Percentiles rank a stretch among this genome's conserved stretches.
Conservation (phyloP, 768 basidiomycete species). For the Tricholoma hemisulphureum region DNA sequence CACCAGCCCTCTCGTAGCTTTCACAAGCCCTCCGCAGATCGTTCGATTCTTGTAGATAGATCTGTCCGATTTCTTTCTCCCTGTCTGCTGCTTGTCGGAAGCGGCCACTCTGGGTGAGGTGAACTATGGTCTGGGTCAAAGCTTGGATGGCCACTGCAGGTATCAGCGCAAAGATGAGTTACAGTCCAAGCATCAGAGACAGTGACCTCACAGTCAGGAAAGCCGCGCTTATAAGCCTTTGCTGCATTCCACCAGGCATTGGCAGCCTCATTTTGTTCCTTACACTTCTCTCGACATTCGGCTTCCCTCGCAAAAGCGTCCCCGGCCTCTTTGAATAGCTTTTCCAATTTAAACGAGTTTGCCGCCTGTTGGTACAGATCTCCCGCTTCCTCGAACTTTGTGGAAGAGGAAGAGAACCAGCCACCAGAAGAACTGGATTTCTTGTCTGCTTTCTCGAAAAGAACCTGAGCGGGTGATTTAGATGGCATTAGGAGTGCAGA, state of each 20-base stretch:
- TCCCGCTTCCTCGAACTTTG: conserved; percentile 93
- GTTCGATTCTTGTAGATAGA: conserved; percentile 79
- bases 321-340: conserved; percentile 87
- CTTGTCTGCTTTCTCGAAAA: conserved; percentile 90
- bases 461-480: conserved; percentile 72
- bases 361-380: conserved; percentile 95
- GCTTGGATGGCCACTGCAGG: conserved; percentile 86
- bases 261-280: conserved; percentile 91
- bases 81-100: conserved; percentile 98
- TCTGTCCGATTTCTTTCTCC: conserved; percentile 95
- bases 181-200: neutral
- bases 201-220: conserved; percentile 68
- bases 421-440: conserved; percentile 79
- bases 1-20: conserved; percentile 86
- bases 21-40: conserved; percentile 88
- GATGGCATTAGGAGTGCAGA: conserved; percentile 48
- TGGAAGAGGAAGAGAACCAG: conserved; percentile 83
- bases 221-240: conserved; percentile 91
- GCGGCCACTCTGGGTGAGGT: conserved; percentile 79
- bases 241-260: conserved; percentile 99
- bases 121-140: conserved; percentile 77
- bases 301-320: conserved; percentile 92
- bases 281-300: conserved; percentile 86
- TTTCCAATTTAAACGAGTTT: conserved; percentile 90
- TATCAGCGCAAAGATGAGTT: conserved; percentile 11